Conservation (phyloP, 1,284 basidiomycete species). For the Phellinidium pouzarii region DNA sequence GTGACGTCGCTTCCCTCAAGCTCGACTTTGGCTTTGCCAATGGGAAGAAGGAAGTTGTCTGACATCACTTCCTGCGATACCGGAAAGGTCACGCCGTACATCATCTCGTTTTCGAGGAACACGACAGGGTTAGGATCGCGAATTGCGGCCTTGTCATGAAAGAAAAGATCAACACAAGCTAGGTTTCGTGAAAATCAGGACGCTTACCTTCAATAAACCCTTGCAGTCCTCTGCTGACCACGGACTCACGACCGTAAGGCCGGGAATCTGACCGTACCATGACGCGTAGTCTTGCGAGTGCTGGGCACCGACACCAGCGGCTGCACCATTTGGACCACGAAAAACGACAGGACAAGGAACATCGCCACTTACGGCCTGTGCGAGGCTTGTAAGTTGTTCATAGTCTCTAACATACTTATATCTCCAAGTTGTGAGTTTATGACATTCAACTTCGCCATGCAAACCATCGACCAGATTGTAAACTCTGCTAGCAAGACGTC, state of each 20-base stretch:
- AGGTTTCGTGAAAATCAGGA: background rate
- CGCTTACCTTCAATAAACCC: slow-evolving; percentile 85
- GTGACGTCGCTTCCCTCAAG: slow-evolving; percentile 90
- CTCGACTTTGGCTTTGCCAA: slow-evolving; percentile 98
- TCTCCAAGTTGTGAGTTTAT: slow-evolving; percentile 93
- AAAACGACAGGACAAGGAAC: slow-evolving; percentile 98
- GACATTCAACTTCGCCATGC: slow-evolving; percentile 96
- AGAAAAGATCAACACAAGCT: background rate
- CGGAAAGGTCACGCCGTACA: slow-evolving; percentile 96
- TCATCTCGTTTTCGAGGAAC: slow-evolving; percentile 98
- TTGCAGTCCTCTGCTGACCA: slow-evolving; percentile 98
- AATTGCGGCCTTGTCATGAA: slow-evolving; percentile 71
- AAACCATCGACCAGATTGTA: slow-evolving; percentile 99
- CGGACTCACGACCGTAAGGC: slow-evolving; percentile 95
- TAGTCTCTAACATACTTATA: slow-evolving; percentile 17
- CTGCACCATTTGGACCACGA: slow-evolving; percentile 99
- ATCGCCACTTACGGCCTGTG: slow-evolving; percentile 99
- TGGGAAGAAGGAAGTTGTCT: slow-evolving; percentile 90
- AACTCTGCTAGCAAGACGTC: slow-evolving; percentile 99
- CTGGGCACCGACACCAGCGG: slow-evolving; percentile 91
- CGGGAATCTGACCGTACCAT: slow-evolving; percentile 87
- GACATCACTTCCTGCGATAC: slow-evolving; percentile 94
- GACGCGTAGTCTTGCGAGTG: slow-evolving; percentile 90
- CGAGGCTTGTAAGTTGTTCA: slow-evolving; percentile 29
- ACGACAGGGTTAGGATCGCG: slow-evolving; percentile 98